Percentiles rank a stretch among this genome's conserved stretches.
These are phyloP conservation scores for Leccinum longicurvipes DNA, from an alignment of 768 basidiomycete species.

Conservation along the genomic window DNA sequence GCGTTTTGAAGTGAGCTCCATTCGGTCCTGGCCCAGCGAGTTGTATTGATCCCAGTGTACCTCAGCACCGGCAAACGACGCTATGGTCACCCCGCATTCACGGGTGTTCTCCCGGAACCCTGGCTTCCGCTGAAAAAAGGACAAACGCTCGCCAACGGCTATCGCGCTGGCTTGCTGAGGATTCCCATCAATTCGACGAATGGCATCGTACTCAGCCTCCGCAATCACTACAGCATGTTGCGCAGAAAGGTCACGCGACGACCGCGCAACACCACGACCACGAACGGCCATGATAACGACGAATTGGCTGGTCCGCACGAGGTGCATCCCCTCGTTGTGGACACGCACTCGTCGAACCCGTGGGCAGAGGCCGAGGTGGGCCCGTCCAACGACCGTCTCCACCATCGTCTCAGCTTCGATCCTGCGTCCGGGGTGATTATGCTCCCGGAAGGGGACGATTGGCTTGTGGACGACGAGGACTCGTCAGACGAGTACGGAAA, in stretches of 20 bases:
- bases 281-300: conserved; percentile 11
- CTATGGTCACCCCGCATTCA: conserved; percentile 93
- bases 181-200: conserved; percentile 44
- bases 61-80: conserved; percentile 87
- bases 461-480: conserved; percentile 53
- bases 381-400: conserved; percentile 34
- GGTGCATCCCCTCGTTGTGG: conserved; percentile 23
- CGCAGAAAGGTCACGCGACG: conserved; percentile 33
- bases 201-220: conserved; percentile 79
- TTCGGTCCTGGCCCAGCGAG: background rate
- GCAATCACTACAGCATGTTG: conserved; percentile 61
- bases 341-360: conserved; percentile 44
- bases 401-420: conserved; percentile 74
- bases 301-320: conserved; percentile 4
- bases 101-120: conserved; percentile 88
- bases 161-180: conserved; percentile 32
- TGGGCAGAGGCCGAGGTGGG: conserved; percentile 50
- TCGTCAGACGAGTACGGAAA: conserved; percentile 46
- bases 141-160: conserved; percentile 64
- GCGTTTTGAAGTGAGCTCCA: conserved; percentile 75
- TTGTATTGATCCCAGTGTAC: conserved; percentile 2
- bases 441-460: conserved; percentile 72
- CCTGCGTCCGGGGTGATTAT: conserved; percentile 86
- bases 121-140: conserved; percentile 92
- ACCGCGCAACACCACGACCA: background rate